Percentiles rank a stretch among this genome's conserved stretches.
Conservation (phyloP, 2,329 filamentous ascomycete genomes). For the Exophiala lecanii-corni region DNA sequence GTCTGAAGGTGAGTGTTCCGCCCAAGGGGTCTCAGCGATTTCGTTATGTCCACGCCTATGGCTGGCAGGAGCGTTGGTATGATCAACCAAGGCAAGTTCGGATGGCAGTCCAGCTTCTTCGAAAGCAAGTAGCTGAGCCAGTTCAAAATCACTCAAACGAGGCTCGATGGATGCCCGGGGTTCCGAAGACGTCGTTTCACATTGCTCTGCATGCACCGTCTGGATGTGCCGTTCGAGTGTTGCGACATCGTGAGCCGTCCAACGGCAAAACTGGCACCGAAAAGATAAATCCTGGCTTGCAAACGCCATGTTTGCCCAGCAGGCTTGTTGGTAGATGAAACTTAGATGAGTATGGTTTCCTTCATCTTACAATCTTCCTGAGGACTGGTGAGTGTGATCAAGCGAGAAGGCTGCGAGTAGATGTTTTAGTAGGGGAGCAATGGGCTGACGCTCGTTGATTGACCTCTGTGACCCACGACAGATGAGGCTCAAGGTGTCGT, state of each 20-base stretch:
- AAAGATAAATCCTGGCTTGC: constrained; percentile 9
- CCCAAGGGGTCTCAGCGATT: constrained; percentile 4
- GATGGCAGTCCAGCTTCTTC: constrained; percentile 23
- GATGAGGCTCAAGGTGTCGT: no score
- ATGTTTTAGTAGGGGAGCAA: not conserved
- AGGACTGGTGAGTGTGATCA: no score
- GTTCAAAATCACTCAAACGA: constrained; percentile 15
- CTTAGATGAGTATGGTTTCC: not conserved
- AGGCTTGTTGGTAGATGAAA: no score
- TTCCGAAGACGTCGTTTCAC: not conserved
- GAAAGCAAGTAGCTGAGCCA: constrained; percentile 24
- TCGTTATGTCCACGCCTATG: constrained; percentile 1
- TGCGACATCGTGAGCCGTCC: constrained; percentile 14
- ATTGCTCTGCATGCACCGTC: constrained; percentile 8
- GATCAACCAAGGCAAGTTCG: constrained; percentile 20
- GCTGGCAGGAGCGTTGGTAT: constrained; percentile 14
- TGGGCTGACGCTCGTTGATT: not conserved
- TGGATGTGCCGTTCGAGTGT: constrained; percentile 16
- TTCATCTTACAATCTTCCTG: no score
- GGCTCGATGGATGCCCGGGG: not conserved
- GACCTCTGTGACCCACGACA: no score
- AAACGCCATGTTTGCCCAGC: constrained; percentile 15
- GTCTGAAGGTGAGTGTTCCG: not conserved
- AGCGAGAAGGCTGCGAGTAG: no score
- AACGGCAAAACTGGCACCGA: constrained; percentile 17